Evolutionary conservation across 1,284 basidiomycete genomes (phyloP).

Genomic region (Papiliotrema laurentii): DNA sequence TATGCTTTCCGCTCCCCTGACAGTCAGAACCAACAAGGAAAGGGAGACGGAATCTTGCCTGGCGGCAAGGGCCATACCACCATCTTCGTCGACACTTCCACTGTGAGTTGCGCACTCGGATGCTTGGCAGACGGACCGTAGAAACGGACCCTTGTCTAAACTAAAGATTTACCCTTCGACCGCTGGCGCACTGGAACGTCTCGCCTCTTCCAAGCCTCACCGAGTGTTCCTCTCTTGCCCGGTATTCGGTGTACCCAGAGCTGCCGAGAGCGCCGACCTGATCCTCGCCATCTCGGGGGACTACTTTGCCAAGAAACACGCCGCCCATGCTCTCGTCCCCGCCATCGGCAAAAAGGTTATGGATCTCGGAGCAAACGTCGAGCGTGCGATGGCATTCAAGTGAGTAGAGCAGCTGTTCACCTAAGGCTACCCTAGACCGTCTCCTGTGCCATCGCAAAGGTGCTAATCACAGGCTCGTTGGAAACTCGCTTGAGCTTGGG

Average conservation of each 20-base stretch:
- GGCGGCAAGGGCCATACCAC: slow-evolving; percentile 51
- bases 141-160: background rate
- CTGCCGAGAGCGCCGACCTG: slow-evolving; percentile 65
- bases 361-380: slow-evolving; percentile 51
- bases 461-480: slow-evolving; percentile 30
- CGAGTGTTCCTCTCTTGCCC: slow-evolving; percentile 70
- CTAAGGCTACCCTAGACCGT: no score
- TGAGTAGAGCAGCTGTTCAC: slow-evolving; percentile 50
- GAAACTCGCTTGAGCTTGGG: slow-evolving; percentile 44
- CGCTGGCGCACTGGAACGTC: slow-evolving; percentile 69
- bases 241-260: slow-evolving; percentile 65
- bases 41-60: slow-evolving; percentile 40
- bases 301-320: slow-evolving; percentile 75
- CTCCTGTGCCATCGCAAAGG: background rate
- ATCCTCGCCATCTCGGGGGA: slow-evolving; percentile 77
- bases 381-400: slow-evolving; percentile 69
- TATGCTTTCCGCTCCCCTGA: background rate
- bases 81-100: slow-evolving; percentile 77
- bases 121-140: background rate
- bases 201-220: slow-evolving; percentile 60
- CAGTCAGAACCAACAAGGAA: slow-evolving; percentile 28
- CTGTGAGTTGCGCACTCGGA: slow-evolving; percentile 51
- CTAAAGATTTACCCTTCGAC: slow-evolving; percentile 63
- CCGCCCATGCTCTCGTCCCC: slow-evolving; percentile 65
- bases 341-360: slow-evolving; percentile 67